Conservation (phyloP, 2,329 filamentous ascomycete genomes). For the Diplocarpon mali region DNA sequence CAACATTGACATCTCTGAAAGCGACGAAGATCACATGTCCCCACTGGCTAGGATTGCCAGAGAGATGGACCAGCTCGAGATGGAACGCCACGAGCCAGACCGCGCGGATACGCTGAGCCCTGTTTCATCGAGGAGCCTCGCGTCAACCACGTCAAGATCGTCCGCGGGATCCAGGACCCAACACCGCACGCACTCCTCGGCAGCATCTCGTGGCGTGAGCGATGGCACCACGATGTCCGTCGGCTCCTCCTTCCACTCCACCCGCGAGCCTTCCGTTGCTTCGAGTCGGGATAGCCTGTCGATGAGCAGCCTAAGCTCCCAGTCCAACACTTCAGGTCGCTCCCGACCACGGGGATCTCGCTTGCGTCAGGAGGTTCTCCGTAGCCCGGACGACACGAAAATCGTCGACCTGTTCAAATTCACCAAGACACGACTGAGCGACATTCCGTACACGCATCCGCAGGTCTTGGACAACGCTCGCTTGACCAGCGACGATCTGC, state of each 20-base stretch:
- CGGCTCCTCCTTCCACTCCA: constrained; percentile 42
- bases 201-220: constrained; percentile 42
- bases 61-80: constrained; percentile 42
- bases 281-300: constrained; percentile 44
- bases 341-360: constrained; percentile 47
- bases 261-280: constrained; percentile 23
- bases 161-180: constrained; percentile 42
- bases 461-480: constrained; percentile 44
- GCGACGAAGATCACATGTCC: constrained; percentile 67
- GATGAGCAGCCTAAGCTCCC: constrained; percentile 38
- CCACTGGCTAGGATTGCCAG: constrained; percentile 66
- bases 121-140: constrained; percentile 25
- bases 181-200: constrained; percentile 36
- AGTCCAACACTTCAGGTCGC: constrained; percentile 29
- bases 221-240: constrained; percentile 60
- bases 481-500: constrained; percentile 67
- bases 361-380: constrained; percentile 68
- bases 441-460: constrained; percentile 70
- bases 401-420: constrained; percentile 77
- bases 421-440: constrained; percentile 67
- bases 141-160: constrained; percentile 37
- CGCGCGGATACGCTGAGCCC: constrained; percentile 25
- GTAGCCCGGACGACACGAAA: constrained; percentile 64
- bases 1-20: constrained; percentile 53
- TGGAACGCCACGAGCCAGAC: constrained; percentile 21